Base-by-base conservation (phyloP, 148 eudicot species). In the Heliamphora exappendiculata region DNA sequence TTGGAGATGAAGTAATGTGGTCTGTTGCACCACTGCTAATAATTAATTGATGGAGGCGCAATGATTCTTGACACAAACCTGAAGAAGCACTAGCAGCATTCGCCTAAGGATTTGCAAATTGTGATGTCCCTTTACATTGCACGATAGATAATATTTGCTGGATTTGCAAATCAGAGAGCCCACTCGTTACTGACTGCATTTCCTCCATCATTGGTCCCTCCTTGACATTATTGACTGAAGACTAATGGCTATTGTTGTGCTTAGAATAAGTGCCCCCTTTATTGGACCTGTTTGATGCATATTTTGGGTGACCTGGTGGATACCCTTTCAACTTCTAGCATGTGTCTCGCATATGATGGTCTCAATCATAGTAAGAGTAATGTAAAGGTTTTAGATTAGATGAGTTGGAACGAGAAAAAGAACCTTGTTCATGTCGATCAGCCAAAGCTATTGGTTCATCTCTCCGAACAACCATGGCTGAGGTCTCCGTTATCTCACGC, bases 11-110 rank as follows among this genome's bases (percentile, higher is more conserved):
- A 28, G 73, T 70, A 26, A 71, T 71, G 8, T 71, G 59, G 26
- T 71, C 31, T 19, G n/a, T 71, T 5, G 59, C 53, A 60, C 74
- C 59, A 47, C 74, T 71, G 44, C 50, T 60, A 20, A 50, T 71
- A 51, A 71, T 50, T 51, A 26, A 71, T 13, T 51, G 65, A 26
- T 29, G 65, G 31, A 10, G 65, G 36, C 36, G 17, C 36, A 60
- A 60, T 36, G 28, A 26, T 17, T 13, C 59, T 55, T 20, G 26
- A 1, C 6, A 55, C 59, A 55, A 55, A 55, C 59, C 59, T 55
- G 24, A n/a, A 55, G 59, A 20, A 55, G 59, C 59, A 55, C 59
- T 55, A 20, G 59, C 26, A 55, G 1, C 59, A 42, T 42, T 69
- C 1, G 53, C 45, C 19, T 42, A 44, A 14, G 73, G 34, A 42